Conservation (phyloP, 345 rosid species). For the Eucalyptus regnans region DNA sequence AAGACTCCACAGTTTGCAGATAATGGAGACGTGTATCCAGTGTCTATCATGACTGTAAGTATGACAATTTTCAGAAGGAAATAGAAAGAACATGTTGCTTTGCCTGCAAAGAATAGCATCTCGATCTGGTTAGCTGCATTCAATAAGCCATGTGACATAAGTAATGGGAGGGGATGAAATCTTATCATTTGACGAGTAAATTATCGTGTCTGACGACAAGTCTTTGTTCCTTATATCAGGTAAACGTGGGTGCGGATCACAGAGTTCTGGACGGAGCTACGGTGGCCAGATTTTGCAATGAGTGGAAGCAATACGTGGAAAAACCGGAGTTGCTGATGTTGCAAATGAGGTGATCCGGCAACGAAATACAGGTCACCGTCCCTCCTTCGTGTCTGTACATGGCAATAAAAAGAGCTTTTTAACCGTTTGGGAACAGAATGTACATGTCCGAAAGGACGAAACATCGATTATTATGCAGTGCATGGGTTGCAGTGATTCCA, state of each 20-base stretch:
- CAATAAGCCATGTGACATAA: background rate
- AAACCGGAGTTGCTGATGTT: conserved; percentile 77
- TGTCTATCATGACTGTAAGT: conserved; percentile 69
- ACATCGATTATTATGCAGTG: background rate
- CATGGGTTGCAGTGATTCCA: background rate
- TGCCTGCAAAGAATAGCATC: background rate
- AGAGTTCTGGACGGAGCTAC: conserved; percentile 93
- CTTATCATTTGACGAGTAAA: background rate
- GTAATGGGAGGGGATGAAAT: background rate
- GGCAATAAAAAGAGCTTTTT: background rate
- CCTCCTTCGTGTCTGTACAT: background rate
- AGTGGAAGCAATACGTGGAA: conserved; percentile 80
- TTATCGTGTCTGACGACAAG: background rate
- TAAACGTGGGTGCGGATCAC: conserved; percentile 86
- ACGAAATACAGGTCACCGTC: background rate
- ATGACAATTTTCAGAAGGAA: background rate
- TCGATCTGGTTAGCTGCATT: background rate
- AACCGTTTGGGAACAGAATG: background rate
- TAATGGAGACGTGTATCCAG: conserved; percentile 55
- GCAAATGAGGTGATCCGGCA: conserved; percentile 41
- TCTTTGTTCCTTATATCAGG: conserved; percentile 16
- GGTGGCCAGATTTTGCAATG: conserved; percentile 75
- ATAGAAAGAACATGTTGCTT: background rate
- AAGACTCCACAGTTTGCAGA: conserved; percentile 53
- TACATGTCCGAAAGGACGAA: background rate